These are phyloP conservation scores for Synchytrium microbalum DNA, from an alignment of 371 early-diverging fungal species.

Conservation along the genomic window DNA sequence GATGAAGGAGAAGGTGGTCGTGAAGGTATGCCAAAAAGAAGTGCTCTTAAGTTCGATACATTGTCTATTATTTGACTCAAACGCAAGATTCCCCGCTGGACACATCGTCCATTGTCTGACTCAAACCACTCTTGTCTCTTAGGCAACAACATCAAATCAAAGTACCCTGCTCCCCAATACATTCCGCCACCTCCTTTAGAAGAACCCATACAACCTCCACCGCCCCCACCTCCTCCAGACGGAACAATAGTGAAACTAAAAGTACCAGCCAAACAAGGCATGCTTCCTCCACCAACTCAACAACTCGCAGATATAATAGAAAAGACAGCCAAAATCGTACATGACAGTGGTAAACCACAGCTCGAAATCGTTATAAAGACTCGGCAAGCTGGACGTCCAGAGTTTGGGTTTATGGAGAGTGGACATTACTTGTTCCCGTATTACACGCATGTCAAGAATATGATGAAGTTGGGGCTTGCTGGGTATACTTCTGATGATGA, in stretches of 20 bases:
- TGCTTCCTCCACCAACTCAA: constrained; percentile 36
- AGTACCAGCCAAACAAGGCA: background rate
- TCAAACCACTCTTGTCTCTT: too few species aligned
- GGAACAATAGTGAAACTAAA: background rate
- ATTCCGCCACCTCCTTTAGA: background rate
- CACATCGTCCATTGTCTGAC: background rate
- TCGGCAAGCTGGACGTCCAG: constrained; percentile 56
- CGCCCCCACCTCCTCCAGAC: background rate
- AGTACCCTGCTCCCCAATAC: too few species aligned
- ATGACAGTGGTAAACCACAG: constrained; percentile 41
- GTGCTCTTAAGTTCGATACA: too few species aligned
- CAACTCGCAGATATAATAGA: constrained; percentile 53
- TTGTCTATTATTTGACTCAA: too few species aligned
- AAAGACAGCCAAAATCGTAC: constrained; percentile 52
- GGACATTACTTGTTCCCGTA: constrained; percentile 47
- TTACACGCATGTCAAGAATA: constrained; percentile 52
- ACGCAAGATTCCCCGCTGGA: too few species aligned
- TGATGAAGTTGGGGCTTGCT: constrained; percentile 49
- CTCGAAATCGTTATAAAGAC: constrained; percentile 60
- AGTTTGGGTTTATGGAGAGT: constrained; percentile 54
- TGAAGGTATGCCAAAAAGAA: too few species aligned
- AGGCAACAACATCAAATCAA: too few species aligned
- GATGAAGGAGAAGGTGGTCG: too few species aligned
- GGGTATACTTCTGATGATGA: constrained; percentile 37
- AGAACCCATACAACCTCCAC: background rate